Base-by-base conservation (phyloP, 768 basidiomycete species). In the Russula sp. region DNA sequence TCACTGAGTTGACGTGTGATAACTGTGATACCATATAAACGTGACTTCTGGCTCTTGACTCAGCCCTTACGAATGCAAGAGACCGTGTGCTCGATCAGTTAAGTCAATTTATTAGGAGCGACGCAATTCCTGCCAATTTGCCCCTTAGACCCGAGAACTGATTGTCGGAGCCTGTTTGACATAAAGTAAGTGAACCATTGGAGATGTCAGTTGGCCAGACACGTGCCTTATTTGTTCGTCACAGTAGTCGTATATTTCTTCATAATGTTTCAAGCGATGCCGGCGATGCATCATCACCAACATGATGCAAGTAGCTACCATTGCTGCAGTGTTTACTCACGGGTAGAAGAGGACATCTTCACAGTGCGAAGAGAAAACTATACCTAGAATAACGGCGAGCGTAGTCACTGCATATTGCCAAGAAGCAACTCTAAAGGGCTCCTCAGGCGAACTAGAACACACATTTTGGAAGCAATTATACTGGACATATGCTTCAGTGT, bases 341-440 rank as follows among this genome's bases (percentile, higher is more conserved):
- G 56, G 14, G 43, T 66, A 20, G 38, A 52, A 7, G 53, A 22
- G 8, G 32, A 7, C 2, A 41, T 49, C 3, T 51, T 20, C 43
- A 34, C 6, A 45, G 36, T 13, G 38, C 56, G 35, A 49, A 63
- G 47, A 42, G n/a, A 25, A 14, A 46, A 56, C 47, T 45, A 2
- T 59, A 68, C 68, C 67, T 38, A 66, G 50, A 47, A 69, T 41
- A 42, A 64, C 36, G 13, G 65, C 59, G 18, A 66, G 39, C 20
- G 56, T 60, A 3, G 68, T 66, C 41, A 59, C 29, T 20, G 45
- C 57, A 35, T 66, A 69, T 60, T 69, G 67, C 68, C 68, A 65
- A 42, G 51, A n/a, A 38, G 61, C 39, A 34, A 69, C 60, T 47
- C 53, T 13, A n/a, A 69, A 54, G 3, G 67, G 65, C 41, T 62